Evolutionary conservation across 805 yeast genomes (phyloP), one percentile per base, ranked within the genome.

Genomic region (Candida germanica): DNA sequence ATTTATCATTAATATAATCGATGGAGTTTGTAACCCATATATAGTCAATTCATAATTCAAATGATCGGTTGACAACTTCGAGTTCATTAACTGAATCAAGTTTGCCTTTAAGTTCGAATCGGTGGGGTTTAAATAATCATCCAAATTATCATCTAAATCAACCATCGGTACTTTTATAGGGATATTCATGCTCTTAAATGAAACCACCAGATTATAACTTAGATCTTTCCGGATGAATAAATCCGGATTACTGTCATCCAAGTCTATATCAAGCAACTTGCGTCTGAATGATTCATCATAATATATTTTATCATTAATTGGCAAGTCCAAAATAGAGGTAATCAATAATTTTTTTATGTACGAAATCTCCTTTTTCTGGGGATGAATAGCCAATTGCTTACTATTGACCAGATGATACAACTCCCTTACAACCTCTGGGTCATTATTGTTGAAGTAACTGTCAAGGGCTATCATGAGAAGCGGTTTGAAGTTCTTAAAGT

Each of bases 401-500:
- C 47, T 43, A 40, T 65, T 66, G 9, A 68, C 47, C 4, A 64
- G 48, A 6, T 50, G 41, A 45, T 53, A 66, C 25, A 68, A 52
- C 17, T 57, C 54, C 18, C 50, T 33, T 26, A 67, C 42, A 15
- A 50, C 49, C 9, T 24, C 16, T 2, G 49, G 14, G 17, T 54
- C 49, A 31, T 49, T 50, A 6, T 34, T 30, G 5, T 50, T 45
- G 35, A 73, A 73, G 46, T 72, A 72, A 29, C 55, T 54, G 49
- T 74, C 80, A 29, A 81, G 61, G 4, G 79, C 66, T 23, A 77
- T 66, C 30, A 75, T 54, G 26, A 82, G 50, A 35, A 80, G 47
- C 6, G 86, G 87, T 48, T 74, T 76, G 58, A 80, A 78, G 25
- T 72, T 69, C 39, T 71, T 71, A 53, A 78, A 77, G 49, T 66